phyloP scores from a whole-genome alignment of 108 stramenopile species.

The Schizochytrium sp. region DNA sequence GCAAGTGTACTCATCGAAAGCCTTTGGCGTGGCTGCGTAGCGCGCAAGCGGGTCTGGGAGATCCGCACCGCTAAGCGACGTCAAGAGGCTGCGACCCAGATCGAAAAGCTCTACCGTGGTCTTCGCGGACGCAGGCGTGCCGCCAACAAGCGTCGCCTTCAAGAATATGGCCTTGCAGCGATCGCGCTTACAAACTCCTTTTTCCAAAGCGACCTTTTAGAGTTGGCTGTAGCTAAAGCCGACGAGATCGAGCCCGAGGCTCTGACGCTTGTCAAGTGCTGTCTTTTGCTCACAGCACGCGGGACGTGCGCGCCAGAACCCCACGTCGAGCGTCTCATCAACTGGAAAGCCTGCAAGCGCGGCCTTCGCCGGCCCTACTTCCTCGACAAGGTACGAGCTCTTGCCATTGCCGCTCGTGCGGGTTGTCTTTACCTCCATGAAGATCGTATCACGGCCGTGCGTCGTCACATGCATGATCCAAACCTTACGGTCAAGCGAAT shows the following conservation, averaged over 20 bases:
- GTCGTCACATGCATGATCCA: not conserved
- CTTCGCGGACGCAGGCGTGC: not conserved
- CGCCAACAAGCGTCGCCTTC: not conserved
- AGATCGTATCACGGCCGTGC: not conserved
- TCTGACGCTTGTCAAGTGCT: not conserved
- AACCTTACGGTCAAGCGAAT: not conserved
- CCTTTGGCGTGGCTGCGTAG: not conserved
- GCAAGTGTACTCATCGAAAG: not conserved
- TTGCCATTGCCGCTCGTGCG: not conserved
- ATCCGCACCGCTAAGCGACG: not conserved
- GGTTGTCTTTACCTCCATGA: not conserved
- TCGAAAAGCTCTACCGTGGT: not conserved
- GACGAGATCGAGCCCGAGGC: constrained; percentile 6
- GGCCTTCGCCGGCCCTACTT: not conserved
- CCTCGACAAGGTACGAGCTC: not conserved
- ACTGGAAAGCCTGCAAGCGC: constrained; percentile 11
- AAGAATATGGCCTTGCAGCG: not conserved
- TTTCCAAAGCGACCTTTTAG: not conserved
- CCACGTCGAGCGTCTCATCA: not conserved
- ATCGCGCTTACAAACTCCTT: not conserved
- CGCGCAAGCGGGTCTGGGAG: not conserved
- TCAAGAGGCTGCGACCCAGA: not conserved
- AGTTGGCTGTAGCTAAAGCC: not conserved
- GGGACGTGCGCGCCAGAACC: not conserved
- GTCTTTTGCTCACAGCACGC: not conserved